phyloP scores from a whole-genome alignment of 495 filamentous ascomycete genomes.

The Hyaloscypha finlandica region DNA sequence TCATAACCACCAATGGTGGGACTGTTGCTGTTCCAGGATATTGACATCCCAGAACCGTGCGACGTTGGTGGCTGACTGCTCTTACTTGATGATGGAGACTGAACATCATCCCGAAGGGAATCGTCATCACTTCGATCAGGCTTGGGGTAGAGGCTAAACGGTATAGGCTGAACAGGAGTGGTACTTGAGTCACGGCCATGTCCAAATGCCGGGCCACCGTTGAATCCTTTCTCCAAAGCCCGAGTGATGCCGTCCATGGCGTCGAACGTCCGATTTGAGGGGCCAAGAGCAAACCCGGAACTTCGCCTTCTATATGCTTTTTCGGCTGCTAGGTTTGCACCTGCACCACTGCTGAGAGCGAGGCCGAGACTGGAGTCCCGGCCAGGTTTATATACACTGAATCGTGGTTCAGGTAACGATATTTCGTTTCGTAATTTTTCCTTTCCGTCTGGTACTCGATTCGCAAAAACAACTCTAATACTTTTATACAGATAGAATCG shows the following conservation, averaged over 20 bases:
- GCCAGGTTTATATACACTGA: constrained; percentile 77
- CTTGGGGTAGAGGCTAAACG: constrained; percentile 32
- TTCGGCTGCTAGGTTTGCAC: constrained; percentile 50
- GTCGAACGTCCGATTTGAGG: constrained; percentile 37
- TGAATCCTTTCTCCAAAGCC: constrained; percentile 30
- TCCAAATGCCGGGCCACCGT: constrained; percentile 22
- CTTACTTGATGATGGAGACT: constrained; percentile 33
- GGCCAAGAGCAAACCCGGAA: constrained; percentile 50
- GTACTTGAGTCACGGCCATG: constrained; percentile 21
- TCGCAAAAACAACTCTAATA: constrained; percentile 95
- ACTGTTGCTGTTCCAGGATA: constrained; percentile 27
- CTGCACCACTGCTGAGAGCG: constrained; percentile 27
- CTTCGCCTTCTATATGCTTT: constrained; percentile 59
- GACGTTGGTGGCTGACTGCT: constrained; percentile 26
- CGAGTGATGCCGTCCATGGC: constrained; percentile 38
- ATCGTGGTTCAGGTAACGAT: constrained; percentile 84
- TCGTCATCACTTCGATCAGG: constrained; percentile 11
- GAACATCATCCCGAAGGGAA: constrained; percentile 15
- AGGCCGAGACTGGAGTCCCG: constrained; percentile 46
- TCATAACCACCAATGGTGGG: constrained; percentile 49
- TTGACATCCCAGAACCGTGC: constrained; percentile 11
- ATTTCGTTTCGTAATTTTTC: constrained; percentile 92
- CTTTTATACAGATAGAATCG: constrained; percentile 90
- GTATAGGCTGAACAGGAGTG: constrained; percentile 40
- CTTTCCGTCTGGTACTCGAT: constrained; percentile 95